Evolutionary conservation across 2,329 filamentous ascomycete species (phyloP).

Genomic region (Nigrospora oryzae): DNA sequence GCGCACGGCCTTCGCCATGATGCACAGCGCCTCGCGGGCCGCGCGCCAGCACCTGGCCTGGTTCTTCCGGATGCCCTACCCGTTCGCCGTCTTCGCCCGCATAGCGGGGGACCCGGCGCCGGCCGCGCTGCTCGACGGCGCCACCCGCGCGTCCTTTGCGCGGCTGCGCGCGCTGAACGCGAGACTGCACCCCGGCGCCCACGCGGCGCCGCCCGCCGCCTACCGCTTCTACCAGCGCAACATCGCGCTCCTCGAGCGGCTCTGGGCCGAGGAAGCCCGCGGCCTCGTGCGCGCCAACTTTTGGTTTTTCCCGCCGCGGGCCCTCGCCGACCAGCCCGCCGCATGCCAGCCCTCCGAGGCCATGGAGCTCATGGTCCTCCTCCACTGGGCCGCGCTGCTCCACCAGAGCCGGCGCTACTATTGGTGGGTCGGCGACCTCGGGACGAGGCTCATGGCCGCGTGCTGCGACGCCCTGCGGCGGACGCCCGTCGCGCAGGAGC

Average conservation of each 20-base stretch:
- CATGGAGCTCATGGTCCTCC: not conserved
- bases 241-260: not conserved
- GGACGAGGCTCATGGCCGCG: not conserved
- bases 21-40: too few species aligned
- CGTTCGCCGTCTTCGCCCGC: too few species aligned
- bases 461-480: not conserved
- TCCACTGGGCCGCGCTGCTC: slow-evolving; percentile 1
- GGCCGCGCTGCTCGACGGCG: too few species aligned
- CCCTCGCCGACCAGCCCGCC: not conserved
- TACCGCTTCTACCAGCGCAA: not conserved
- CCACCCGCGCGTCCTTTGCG: too few species aligned
- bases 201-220: not conserved
- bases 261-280: not conserved
- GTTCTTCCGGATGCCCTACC: too few species aligned
- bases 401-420: not conserved
- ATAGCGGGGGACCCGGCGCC: too few species aligned
- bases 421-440: not conserved
- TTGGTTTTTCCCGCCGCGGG: not conserved
- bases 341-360: not conserved
- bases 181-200: too few species aligned
- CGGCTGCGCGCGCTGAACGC: too few species aligned
- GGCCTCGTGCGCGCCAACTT: not conserved
- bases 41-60: too few species aligned
- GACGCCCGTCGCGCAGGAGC: too few species aligned
- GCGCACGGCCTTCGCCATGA: too few species aligned